These are phyloP conservation scores for Poa pratensis DNA, from an alignment of 176 grass and related monocot species.

Conservation along the genomic window DNA sequence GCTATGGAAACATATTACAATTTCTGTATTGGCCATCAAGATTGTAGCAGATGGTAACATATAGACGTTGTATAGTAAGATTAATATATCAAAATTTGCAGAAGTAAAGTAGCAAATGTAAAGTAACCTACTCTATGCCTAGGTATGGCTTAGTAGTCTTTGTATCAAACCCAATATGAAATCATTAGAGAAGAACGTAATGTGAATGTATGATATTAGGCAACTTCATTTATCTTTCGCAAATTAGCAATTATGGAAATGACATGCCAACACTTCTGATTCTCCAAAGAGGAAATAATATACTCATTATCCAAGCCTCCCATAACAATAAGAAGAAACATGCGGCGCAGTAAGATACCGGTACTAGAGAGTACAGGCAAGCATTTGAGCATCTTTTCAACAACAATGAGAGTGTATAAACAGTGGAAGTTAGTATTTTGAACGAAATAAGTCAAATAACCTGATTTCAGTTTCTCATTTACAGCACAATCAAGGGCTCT, in stretches of 20 bases:
- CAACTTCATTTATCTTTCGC: constrained; percentile 17
- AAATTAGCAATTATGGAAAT: constrained; percentile 20
- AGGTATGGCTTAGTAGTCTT: background rate
- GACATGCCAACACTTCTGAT: background rate
- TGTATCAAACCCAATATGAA: constrained; percentile 23
- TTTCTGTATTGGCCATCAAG: background rate
- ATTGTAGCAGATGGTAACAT: background rate
- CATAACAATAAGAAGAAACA: constrained; percentile 29
- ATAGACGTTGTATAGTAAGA: background rate
- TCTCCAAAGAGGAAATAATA: constrained; percentile 7
- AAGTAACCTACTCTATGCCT: background rate
- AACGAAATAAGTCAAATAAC: constrained; percentile 41
- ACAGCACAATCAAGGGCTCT: constrained; percentile 80
- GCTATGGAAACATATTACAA: background rate
- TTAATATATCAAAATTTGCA: constrained; percentile 4
- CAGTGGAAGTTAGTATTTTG: background rate
- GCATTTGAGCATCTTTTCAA: background rate
- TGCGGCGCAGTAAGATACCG: background rate
- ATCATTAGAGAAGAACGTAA: constrained; percentile 27
- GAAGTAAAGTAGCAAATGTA: background rate
- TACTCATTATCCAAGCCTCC: constrained; percentile 19
- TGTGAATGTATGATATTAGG: background rate
- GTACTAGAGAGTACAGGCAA: constrained; percentile 6
- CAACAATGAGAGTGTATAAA: constrained; percentile 13
- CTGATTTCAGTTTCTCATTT: constrained; percentile 82